These are phyloP conservation scores for Garcia nutans DNA, from an alignment of 345 rosid genomes.

Conservation along the genomic window DNA sequence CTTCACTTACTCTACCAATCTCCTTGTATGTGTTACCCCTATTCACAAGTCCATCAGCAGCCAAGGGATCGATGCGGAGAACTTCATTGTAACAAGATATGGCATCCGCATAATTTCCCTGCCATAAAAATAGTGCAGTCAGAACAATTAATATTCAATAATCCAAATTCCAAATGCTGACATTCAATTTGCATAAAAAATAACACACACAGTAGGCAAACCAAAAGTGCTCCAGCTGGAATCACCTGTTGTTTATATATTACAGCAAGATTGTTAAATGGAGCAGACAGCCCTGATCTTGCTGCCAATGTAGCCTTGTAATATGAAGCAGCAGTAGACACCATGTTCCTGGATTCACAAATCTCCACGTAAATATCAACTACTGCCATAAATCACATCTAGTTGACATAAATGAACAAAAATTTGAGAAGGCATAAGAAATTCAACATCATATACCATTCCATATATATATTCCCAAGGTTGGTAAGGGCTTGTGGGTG, in stretches of 20 bases:
- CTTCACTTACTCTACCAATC: conserved; percentile 91
- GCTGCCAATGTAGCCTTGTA: conserved; percentile 89
- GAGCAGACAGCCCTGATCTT: conserved; percentile 95
- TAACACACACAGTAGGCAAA: not conserved
- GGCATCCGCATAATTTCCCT: conserved; percentile 95
- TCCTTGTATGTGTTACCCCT: conserved; percentile 97
- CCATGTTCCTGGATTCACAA: conserved; percentile 67
- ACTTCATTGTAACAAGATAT: conserved; percentile 98
- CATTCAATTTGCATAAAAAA: not conserved
- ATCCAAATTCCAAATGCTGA: not conserved
- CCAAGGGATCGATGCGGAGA: conserved; percentile 93
- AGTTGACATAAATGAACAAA: not conserved
- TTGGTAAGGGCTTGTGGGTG: conserved; percentile 98
- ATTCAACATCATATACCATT: conserved; percentile 54
- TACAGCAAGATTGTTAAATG: conserved; percentile 92
- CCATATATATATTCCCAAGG: conserved; percentile 97
- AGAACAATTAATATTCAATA: no score
- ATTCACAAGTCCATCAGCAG: conserved; percentile 97
- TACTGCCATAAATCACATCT: not conserved
- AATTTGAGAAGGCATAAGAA: not conserved
- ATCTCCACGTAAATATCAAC: conserved; percentile 1
- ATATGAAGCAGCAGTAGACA: conserved; percentile 71
- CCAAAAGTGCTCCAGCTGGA: not conserved
- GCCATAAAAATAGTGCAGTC: conserved; percentile 5
- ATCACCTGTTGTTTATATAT: conserved; percentile 95